phyloP scores from a whole-genome alignment of 2,329 filamentous ascomycete species.

The Colletotrichum lupini region DNA sequence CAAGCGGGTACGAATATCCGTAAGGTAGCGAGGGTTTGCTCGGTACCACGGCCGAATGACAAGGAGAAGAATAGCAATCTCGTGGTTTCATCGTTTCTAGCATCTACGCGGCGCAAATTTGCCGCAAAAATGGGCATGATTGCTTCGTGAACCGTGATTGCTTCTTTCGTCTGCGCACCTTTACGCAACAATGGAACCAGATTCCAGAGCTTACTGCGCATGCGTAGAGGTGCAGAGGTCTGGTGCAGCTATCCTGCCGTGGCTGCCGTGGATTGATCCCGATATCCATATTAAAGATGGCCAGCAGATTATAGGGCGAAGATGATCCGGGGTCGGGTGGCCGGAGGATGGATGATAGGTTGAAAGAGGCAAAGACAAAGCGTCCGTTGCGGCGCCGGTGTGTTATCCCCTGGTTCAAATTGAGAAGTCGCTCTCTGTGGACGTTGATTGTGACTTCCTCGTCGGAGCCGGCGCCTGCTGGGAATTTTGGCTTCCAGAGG shows the following conservation, averaged over 20 bases:
- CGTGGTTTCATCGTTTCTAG: not conserved
- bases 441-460: not conserved
- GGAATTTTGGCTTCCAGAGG: not conserved
- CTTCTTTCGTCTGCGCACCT: not conserved
- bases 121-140: not conserved
- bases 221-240: too few species aligned
- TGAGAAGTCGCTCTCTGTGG: not conserved
- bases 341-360: not conserved
- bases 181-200: not conserved
- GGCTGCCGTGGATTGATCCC: conserved; percentile 11
- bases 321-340: conserved; percentile 8
- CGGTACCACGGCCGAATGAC: not conserved
- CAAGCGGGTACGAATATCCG: not conserved
- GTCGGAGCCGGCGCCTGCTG: conserved; percentile 22
- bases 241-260: not conserved
- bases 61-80: not conserved
- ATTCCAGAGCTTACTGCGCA: too few species aligned
- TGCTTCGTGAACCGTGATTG: not conserved
- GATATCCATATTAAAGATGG: conserved; percentile 12
- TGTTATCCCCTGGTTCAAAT: not conserved
- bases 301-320: not conserved
- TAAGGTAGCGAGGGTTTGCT: not conserved
- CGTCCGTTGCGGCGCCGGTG: not conserved
- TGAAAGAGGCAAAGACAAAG: not conserved
- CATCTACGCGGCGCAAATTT: conserved; percentile 2